Conservation (phyloP, 2,329 filamentous ascomycete species). For the Colletotrichum lupini region DNA sequence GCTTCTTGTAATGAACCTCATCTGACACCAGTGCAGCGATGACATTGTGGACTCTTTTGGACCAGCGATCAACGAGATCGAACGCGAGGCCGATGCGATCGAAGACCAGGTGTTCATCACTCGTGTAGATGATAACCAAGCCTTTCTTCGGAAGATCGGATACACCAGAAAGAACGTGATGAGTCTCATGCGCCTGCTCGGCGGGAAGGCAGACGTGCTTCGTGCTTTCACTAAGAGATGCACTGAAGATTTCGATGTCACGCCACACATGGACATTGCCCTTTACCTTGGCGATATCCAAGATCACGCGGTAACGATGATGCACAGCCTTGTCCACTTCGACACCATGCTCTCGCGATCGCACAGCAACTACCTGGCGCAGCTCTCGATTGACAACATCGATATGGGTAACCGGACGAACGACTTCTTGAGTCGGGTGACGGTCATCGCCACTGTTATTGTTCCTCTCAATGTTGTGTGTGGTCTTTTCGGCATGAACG, state of each 20-base stretch:
- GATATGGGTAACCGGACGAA: constrained; percentile 89
- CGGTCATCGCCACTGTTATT: constrained; percentile 90
- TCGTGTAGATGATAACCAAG: constrained; percentile 87
- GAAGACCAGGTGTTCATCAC: constrained; percentile 96
- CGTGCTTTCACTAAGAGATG: constrained; percentile 98
- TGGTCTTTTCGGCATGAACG: constrained; percentile 89
- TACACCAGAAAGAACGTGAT: constrained; percentile 94
- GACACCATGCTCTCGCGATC: constrained; percentile 96
- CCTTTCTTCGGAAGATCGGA: constrained; percentile 90
- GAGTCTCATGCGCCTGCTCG: constrained; percentile 89
- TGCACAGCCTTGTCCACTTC: constrained; percentile 93
- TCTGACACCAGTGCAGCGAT: constrained; percentile 65
- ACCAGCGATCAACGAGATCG: constrained; percentile 87
- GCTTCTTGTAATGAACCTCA: neutral
- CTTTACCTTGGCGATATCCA: constrained; percentile 98
- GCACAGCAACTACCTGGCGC: constrained; percentile 95
- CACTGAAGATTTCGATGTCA: constrained; percentile 96
- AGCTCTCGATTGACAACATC: constrained; percentile 92
- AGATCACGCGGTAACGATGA: constrained; percentile 99
- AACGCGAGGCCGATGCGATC: constrained; percentile 88
- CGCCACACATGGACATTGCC: constrained; percentile 94
- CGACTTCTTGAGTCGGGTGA: constrained; percentile 92
- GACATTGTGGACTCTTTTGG: constrained; percentile 97
- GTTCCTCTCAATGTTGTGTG: constrained; percentile 95
- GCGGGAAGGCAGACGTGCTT: constrained; percentile 96